Evolutionary conservation across 2,329 filamentous ascomycete species (phyloP).

Genomic region (Truncatella angustata): DNA sequence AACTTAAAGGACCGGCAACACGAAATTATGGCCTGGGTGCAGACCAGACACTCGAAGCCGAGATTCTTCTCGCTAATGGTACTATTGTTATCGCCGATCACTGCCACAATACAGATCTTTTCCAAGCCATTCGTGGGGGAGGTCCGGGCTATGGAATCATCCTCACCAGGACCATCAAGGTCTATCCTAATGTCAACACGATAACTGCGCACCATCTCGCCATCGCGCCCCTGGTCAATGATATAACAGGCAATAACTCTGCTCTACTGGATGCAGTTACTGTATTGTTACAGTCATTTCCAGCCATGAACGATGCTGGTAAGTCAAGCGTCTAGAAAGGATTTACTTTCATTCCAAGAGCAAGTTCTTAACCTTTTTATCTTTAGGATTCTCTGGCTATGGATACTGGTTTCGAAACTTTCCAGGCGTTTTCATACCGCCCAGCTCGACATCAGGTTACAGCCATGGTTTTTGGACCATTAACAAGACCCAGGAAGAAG

Average conservation of each 20-base stretch:
- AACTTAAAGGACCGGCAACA: conserved; percentile 33
- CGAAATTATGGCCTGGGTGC: conserved; percentile 39
- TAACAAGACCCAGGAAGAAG: conserved; percentile 20
- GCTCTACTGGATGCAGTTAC: conserved; percentile 24
- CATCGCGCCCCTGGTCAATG: conserved; percentile 18
- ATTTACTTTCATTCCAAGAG: too few species aligned
- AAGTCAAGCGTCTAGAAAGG: too few species aligned
- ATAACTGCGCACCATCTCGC: conserved; percentile 17
- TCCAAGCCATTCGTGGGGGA: conserved; percentile 38
- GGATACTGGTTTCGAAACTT: conserved; percentile 26
- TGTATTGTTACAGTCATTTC: conserved; percentile 28
- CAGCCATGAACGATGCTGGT: conserved; percentile 28
- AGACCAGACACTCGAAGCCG: conserved; percentile 41
- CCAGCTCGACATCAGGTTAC: conserved; percentile 25
- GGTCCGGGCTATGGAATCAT: conserved; percentile 35
- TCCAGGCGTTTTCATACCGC: conserved; percentile 19
- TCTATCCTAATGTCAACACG: conserved; percentile 30
- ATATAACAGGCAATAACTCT: conserved; percentile 20
- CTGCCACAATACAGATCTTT: conserved; percentile 33
- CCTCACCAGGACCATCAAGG: conserved; percentile 38
- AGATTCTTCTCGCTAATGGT: conserved; percentile 38
- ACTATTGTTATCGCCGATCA: conserved; percentile 30
- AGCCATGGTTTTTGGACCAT: conserved; percentile 27
- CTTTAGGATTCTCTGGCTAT: conserved; percentile 15
- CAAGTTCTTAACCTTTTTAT: too few species aligned